phyloP scores from a whole-genome alignment of 352 stramenopile genomes.

The Pythium periplocum region DNA sequence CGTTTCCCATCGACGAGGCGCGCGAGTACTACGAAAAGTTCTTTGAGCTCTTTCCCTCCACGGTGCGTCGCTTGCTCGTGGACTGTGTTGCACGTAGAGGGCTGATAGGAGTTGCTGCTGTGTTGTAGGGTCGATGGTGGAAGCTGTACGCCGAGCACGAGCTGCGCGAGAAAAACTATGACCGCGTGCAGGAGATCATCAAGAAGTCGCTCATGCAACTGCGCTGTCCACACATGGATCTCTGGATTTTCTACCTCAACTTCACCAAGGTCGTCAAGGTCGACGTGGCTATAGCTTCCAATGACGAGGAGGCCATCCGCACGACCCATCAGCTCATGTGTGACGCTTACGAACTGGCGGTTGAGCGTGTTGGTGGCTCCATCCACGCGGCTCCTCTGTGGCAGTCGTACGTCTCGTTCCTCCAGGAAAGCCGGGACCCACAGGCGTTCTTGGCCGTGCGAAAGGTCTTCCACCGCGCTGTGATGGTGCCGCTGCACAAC shows the following conservation, averaged over 20 bases:
- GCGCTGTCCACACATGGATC: conserved; percentile 72
- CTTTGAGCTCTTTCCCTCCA: conserved; percentile 61
- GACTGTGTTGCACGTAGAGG: too few species aligned
- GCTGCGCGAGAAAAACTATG: conserved; percentile 78
- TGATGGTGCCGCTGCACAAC: conserved; percentile 65
- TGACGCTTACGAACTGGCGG: conserved; percentile 77
- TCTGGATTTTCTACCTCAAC: conserved; percentile 86
- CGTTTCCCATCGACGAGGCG: conserved; percentile 54
- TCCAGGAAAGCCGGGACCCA: conserved; percentile 70
- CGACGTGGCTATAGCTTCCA: conserved; percentile 62
- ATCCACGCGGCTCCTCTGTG: conserved; percentile 76
- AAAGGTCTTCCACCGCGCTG: conserved; percentile 82
- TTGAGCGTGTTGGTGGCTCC: conserved; percentile 78
- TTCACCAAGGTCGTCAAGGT: conserved; percentile 85
- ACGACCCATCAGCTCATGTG: conserved; percentile 70
- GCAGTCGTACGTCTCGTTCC: conserved; percentile 77
- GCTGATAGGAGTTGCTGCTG: background rate
- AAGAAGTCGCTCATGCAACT: conserved; percentile 86
- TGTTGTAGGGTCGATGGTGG: conserved; percentile 71
- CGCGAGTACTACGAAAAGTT: conserved; percentile 79
- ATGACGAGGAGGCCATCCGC: conserved; percentile 48
- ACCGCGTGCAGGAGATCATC: conserved; percentile 84
- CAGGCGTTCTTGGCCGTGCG: conserved; percentile 73
- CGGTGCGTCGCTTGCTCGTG: conserved; percentile 15
- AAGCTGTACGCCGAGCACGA: conserved; percentile 85